Base-by-base conservation (phyloP, 495 filamentous ascomycete species). In the Trichocladium antarcticum region DNA sequence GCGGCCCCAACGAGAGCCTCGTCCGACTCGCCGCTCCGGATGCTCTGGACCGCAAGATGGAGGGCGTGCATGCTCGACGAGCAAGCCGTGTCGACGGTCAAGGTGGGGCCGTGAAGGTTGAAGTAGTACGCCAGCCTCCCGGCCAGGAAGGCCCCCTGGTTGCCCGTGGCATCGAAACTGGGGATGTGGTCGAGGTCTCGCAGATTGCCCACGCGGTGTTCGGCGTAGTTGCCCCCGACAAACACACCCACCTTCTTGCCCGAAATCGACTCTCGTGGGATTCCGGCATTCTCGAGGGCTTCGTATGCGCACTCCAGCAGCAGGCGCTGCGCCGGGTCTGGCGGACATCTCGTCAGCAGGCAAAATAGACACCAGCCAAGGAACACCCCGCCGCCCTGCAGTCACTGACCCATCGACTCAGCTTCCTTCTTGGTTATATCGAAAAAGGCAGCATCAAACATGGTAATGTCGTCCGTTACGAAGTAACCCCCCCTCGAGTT, bases 61-160 rank as follows among this genome's bases (percentile, higher is more conserved):
- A 76, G 37, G 1, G 71, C 72, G 45, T 72, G 64, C 56, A 77
- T 56, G 40, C 82, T 87, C 8, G 83, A 87, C 10, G 87, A 92
- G 60, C 87, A 94, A 8, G 88, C 87, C 1, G 88, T 92, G 61
- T 93, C 88, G 22, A 92, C 73, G 36, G 81, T 87, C 59, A 83
- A 80, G 31, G 81, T 62, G 6, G 71, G 68, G 4, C 78, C 75
- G 10, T 68, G 64, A 44, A 75, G 62, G 56, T 77, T 69, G 53
- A 74, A 75, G 48, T 70, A 76, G 28, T 77, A 71, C 0, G 74
- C 67, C 14, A 78, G 58, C 6, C 88, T 75, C 42, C 79, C 79
- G 7, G 74, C 68, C 1, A 79, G 62, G 5, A 82, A 68, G 1
- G 66, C 58, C 3, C 67, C 66, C 48, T 66, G 68, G 36, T 63